Conservation (phyloP, 306 rosid species). For the Cucurbita moschata region DNA sequence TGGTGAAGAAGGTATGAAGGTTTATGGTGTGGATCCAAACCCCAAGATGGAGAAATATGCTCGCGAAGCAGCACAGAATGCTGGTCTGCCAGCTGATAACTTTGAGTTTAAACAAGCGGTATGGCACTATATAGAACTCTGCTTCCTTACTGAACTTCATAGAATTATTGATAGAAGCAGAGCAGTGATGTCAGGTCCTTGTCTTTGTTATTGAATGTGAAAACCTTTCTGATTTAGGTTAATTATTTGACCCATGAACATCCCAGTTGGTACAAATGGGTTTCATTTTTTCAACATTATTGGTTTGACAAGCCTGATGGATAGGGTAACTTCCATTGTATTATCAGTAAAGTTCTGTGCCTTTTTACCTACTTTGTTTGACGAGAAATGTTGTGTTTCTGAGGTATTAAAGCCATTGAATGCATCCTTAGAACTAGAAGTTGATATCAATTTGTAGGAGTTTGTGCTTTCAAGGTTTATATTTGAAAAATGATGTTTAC, state of each 20-base stretch:
- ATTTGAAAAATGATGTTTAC: neutral
- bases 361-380: neutral
- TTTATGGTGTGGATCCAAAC: constrained; percentile 75
- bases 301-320: neutral
- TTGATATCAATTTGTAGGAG: neutral
- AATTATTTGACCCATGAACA: neutral
- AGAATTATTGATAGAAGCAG: neutral
- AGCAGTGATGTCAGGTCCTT: neutral
- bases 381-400: neutral
- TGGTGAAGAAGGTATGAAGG: constrained; percentile 26
- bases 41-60: constrained; percentile 78
- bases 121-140: constrained; percentile 8
- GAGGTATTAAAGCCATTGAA: neutral
- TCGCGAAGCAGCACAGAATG: constrained; percentile 33
- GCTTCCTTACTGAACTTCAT: neutral
- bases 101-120: constrained; percentile 75
- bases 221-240: neutral
- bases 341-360: neutral
- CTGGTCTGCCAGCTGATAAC: constrained; percentile 46
- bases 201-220: neutral
- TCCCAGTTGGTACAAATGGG: neutral
- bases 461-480: neutral
- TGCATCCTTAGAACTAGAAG: neutral
- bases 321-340: neutral
- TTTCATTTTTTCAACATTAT: neutral